Base-by-base conservation (phyloP, 1,284 basidiomycete genomes). In the Puccinia brachypodii region DNA sequence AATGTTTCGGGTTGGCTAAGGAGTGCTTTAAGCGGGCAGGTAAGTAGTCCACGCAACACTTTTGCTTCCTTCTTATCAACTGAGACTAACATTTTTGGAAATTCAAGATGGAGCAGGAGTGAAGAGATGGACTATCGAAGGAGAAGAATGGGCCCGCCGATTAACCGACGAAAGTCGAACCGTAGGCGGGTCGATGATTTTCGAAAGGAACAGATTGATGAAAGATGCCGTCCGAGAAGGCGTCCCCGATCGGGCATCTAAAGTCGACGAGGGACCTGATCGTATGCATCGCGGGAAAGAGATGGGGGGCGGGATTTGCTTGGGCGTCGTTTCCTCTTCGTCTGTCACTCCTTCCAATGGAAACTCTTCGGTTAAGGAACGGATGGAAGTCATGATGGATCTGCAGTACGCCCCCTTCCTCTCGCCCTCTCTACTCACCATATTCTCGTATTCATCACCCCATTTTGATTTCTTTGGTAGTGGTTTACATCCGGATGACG, bases 331-430 rank as follows among this genome's bases (percentile, higher is more conserved):
- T 1, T n/a, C 19, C 6, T 33, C 42, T 28, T 2, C n/a, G 31
- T 2, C 64, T 28, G 4, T 4, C 36, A 6, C 36, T 16, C 22
- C 22, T 0, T 6, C n/a, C 0, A n/a, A n/a, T n/a, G n/a, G n/a
- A n/a, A n/a, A n/a, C n/a, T 47, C 16, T 22, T 16, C 62, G 9
- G 25, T 38, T 14, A 71, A 80, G 33, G 42, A 80, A 64, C 19
- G 68, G 9, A 80, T 72, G 68, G 77, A 80, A 60, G 77, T 62
- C 19, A 44, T 80, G 31, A 60, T 80, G 50, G 77, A 80, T 62
- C 53, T 80, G 2, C 75, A 77, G 75, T 77, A 25, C 8, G 58
- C 19, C 8, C 22, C n/a, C 19, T 31, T 25, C 14, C 28, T 13
- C 28, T n/a, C n/a, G n/a, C n/a, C 47, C 28, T 50, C 62, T 33